A percentile compares a stretch with the other conserved stretches of the same genome.
Evolutionary conservation across 148 eudicot genomes (phyloP).

Genomic region (Rhododendron mucronatum): DNA sequence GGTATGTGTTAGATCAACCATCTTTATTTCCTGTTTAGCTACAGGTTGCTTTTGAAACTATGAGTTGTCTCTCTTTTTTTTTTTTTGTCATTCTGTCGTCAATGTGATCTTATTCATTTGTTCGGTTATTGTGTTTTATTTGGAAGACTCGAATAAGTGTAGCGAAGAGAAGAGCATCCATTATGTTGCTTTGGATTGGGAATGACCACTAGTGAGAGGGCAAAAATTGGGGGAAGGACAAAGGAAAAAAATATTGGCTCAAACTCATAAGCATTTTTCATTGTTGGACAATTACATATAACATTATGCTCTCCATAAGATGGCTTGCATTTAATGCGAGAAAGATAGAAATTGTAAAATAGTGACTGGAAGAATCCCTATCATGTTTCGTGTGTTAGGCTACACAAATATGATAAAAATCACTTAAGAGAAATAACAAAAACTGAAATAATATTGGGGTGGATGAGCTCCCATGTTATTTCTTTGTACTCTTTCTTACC

Average conservation of each 20-base stretch:
- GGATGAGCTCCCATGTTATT: background rate
- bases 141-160: background rate
- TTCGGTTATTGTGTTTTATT: background rate
- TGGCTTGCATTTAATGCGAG: background rate
- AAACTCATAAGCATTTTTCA: background rate
- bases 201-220: background rate
- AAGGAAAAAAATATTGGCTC: background rate
- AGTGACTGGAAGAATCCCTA: background rate
- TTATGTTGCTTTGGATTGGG: background rate
- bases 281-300: background rate
- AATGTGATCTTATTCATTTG: background rate
- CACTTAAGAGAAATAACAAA: background rate
- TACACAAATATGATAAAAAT: background rate
- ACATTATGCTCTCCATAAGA: background rate
- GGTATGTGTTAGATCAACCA: conserved; percentile 24
- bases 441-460: background rate
- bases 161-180: background rate
- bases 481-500: background rate
- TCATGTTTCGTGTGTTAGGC: background rate
- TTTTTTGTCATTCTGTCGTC: background rate
- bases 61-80: background rate
- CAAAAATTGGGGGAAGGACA: background rate
- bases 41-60: background rate
- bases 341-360: background rate
- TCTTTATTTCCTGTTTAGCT: background rate